Conservation (phyloP, 2,329 filamentous ascomycete species). For the Fusarium concolor region DNA sequence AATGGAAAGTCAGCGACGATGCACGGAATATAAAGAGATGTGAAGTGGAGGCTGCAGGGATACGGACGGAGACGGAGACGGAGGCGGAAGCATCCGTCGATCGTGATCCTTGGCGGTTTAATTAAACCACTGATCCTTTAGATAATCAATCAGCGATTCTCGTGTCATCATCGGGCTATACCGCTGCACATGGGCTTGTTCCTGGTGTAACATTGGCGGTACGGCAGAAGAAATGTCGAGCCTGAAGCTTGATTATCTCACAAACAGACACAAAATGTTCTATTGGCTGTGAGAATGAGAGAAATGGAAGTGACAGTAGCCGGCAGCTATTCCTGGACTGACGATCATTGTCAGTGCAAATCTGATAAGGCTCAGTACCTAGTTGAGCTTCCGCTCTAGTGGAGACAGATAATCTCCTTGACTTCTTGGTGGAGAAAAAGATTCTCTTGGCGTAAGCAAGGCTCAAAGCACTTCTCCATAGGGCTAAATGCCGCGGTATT, state of each 20-base stretch:
- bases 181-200: neutral
- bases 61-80: neutral
- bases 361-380: neutral
- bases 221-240: too few species aligned
- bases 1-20: neutral
- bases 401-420: neutral
- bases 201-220: neutral
- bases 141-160: neutral
- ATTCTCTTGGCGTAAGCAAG: conserved; percentile 4
- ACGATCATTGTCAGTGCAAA: neutral
- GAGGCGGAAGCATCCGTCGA: conserved; percentile 7
- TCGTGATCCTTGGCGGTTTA: neutral
- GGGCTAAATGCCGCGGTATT: neutral
- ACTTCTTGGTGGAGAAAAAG: neutral
- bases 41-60: conserved; percentile 4
- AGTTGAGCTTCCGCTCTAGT: neutral
- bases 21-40: neutral
- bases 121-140: conserved; percentile 2
- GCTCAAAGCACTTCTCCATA: neutral
- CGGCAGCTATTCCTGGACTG: neutral
- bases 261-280: too few species aligned
- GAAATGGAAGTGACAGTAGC: neutral
- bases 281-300: neutral
- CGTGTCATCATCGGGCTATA: neutral
- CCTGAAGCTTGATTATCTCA: neutral